These are phyloP conservation scores for Scheffersomyces cryptocercus DNA, from an alignment of 1,139 yeast species.

Conservation along the genomic window DNA sequence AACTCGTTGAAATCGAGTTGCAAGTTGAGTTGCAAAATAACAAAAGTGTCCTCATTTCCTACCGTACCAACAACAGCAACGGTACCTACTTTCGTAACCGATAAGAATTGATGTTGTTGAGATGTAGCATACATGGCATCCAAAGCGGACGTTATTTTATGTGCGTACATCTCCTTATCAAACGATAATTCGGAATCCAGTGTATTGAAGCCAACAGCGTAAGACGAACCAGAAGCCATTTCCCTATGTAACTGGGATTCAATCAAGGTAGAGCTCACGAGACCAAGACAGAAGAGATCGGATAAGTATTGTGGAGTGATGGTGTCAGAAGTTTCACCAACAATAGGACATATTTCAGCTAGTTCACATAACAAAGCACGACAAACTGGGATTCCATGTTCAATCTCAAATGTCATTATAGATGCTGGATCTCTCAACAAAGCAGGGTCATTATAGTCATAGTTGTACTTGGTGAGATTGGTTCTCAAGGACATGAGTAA, in stretches of 20 bases:
- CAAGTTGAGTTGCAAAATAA: constrained; percentile 29
- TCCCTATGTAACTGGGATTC: constrained; percentile 52
- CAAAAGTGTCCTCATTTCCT: constrained; percentile 48
- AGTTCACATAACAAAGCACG: constrained; percentile 37
- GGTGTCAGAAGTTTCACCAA: constrained; percentile 44
- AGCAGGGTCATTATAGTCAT: constrained; percentile 9
- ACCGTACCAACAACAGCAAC: constrained; percentile 47
- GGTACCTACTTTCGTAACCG: constrained; percentile 44
- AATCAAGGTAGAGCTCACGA: constrained; percentile 34
- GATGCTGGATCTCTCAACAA: constrained; percentile 10
- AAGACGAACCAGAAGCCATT: constrained; percentile 45
- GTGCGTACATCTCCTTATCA: constrained; percentile 23
- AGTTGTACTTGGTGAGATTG: constrained; percentile 28
- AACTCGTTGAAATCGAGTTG: constrained; percentile 17
- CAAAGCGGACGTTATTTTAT: constrained; percentile 32
- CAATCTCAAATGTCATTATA: constrained; percentile 34
- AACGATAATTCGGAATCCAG: constrained; percentile 21
- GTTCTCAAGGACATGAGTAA: constrained; percentile 28
- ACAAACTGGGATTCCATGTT: constrained; percentile 41
- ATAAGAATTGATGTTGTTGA: constrained; percentile 43
- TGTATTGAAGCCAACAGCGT: constrained; percentile 43
- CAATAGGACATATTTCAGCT: constrained; percentile 38
- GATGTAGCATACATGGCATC: constrained; percentile 44
- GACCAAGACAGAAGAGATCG: constrained; percentile 42
- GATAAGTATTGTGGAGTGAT: constrained; percentile 48